These are phyloP conservation scores for Fistulinella cinereoalba DNA, from an alignment of 1,284 basidiomycete species.

Conservation along the genomic window DNA sequence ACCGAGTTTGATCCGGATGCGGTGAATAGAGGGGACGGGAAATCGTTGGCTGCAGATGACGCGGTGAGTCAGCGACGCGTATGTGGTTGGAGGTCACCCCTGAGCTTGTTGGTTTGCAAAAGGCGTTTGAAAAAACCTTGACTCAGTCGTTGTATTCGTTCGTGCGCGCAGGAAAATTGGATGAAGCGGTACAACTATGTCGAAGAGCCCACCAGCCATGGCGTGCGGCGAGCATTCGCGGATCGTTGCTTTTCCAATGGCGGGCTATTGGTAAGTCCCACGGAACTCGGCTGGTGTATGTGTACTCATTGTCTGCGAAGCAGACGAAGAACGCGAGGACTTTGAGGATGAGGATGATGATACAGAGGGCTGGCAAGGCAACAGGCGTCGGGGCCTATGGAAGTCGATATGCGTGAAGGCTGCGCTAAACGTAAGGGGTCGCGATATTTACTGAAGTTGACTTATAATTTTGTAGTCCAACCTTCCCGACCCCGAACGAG, in stretches of 20 bases:
- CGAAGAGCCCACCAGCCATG: slow-evolving; percentile 85
- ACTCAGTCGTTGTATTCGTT: slow-evolving; percentile 74
- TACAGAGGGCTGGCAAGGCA: slow-evolving; percentile 65
- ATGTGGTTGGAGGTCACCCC: background rate
- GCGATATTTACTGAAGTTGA: slow-evolving; percentile 1
- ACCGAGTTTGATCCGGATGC: slow-evolving; percentile 76
- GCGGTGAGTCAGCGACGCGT: slow-evolving; percentile 48
- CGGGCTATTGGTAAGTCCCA: slow-evolving; percentile 53
- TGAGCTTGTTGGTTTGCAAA: slow-evolving; percentile 2
- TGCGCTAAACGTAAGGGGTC: slow-evolving; percentile 66
- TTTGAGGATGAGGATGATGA: slow-evolving; percentile 51
- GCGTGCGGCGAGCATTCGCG: slow-evolving; percentile 84
- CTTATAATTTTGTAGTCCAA: slow-evolving; percentile 45
- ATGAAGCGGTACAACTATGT: slow-evolving; percentile 82
- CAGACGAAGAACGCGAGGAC: slow-evolving; percentile 50
- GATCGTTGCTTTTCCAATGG: slow-evolving; percentile 76
- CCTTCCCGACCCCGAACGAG: slow-evolving; percentile 74
- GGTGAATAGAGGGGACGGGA: slow-evolving; percentile 51
- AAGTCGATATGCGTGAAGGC: slow-evolving; percentile 79
- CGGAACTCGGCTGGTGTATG: background rate
- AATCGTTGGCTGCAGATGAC: slow-evolving; percentile 66
- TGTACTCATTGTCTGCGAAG: slow-evolving; percentile 30
- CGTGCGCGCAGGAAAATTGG: slow-evolving; percentile 77
- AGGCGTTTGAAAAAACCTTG: slow-evolving; percentile 79
- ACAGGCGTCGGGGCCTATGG: slow-evolving; percentile 76